Evolutionary conservation across 2,329 filamentous ascomycete genomes (phyloP), one percentile per base, ranked within the genome.

Genomic region (Blastomyces parvus): DNA sequence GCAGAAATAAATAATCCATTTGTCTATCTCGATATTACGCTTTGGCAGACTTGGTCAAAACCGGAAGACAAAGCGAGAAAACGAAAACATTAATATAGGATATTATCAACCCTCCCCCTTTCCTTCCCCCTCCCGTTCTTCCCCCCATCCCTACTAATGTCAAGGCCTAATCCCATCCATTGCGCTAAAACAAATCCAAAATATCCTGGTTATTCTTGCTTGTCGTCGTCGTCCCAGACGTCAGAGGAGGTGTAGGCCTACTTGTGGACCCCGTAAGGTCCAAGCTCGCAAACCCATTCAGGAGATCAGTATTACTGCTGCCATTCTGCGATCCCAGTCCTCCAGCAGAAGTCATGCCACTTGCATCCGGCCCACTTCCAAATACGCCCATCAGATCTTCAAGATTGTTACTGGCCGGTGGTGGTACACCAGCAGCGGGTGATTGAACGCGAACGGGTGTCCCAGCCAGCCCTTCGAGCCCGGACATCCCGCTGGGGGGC

Each of bases 241-340:
- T 59, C 3, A 68, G 60, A 44, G 68, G 66, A 22, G 70, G 66
- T 44, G 74, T 66, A 58, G 70, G 65, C 36, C 67, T 68, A 61
- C 65, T 64, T 38, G 63, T 64, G 62, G 71, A 71, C 50, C 84
- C 85, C 57, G 86, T 84, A 72, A 99, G 80, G 77, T 90, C 87
- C 78, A 99, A 81, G 4, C 86, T 86, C 36, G 87, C 89, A 72
- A 99, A 95, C 0, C 92, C 92, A 72, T 91, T 91, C 80, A 87
- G 81, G 81, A 97, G 81, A 69, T 86, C 83, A 68, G 76, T 69
- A 65, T 71, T 77, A 64, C 73, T 70, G 57, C 71, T 71, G 52
- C 66, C 64, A 56, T 68, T 69, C 64, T 71, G 70, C 38, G 74
- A 70, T 66, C 73, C 69, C 66, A 70, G 70, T 66, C 73, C 69